phyloP scores from a whole-genome alignment of 2,329 filamentous ascomycete species.

The Fusarium buharicum region DNA sequence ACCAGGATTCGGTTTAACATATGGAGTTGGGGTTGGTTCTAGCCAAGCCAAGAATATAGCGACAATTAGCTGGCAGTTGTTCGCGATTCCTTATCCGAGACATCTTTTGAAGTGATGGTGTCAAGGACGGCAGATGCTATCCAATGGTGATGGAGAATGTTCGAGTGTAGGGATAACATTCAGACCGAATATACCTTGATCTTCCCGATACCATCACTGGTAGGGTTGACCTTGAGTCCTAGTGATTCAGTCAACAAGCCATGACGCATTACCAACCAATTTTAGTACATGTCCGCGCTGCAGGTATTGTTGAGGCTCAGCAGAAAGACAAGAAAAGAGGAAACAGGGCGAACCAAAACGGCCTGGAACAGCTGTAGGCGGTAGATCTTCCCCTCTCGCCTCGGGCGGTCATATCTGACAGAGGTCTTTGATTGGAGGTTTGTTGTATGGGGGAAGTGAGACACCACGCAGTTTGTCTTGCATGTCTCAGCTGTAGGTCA shows the following conservation, averaged over 20 bases:
- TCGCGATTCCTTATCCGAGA: background rate
- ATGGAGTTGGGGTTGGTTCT: slow-evolving; percentile 23
- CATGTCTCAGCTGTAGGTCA: slow-evolving; percentile 23
- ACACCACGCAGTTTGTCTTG: slow-evolving; percentile 25
- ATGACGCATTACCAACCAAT: no score
- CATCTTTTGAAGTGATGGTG: background rate
- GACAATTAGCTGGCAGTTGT: slow-evolving; percentile 2
- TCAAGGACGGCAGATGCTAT: background rate
- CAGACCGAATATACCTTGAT: no score
- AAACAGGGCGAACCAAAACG: background rate
- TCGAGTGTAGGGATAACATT: no score
- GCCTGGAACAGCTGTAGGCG: slow-evolving; percentile 1
- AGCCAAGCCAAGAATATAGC: slow-evolving; percentile 18
- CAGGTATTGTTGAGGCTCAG: slow-evolving; percentile 20
- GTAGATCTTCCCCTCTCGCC: slow-evolving; percentile 6
- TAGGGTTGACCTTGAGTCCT: no score
- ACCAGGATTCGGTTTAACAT: slow-evolving; percentile 29
- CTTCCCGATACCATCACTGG: no score
- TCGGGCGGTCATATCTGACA: slow-evolving; percentile 13
- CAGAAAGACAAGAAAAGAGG: slow-evolving; percentile 2
- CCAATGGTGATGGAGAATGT: no score
- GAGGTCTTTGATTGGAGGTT: slow-evolving; percentile 17
- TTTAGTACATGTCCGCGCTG: no score
- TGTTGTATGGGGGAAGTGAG: background rate
- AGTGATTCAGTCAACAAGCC: no score